These are phyloP conservation scores for Scedosporium dehoogii DNA, from an alignment of 2,329 filamentous ascomycete species.

Conservation along the genomic window DNA sequence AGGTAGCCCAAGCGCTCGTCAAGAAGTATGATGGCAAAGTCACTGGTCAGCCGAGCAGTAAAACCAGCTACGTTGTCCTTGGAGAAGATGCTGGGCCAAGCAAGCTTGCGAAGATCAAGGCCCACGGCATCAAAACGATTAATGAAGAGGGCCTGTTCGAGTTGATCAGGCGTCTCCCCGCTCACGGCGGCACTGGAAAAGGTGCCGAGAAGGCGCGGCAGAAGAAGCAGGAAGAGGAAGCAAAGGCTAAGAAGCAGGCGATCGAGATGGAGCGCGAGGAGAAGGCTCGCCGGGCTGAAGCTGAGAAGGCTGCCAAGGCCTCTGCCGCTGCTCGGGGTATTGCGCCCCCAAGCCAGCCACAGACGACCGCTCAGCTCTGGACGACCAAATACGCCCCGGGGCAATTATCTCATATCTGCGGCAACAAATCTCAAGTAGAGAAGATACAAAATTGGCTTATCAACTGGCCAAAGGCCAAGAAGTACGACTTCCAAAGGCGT, in stretches of 20 bases:
- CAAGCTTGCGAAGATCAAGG: slow-evolving; percentile 78
- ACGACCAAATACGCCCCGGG: slow-evolving; percentile 93
- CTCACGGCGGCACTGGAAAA: slow-evolving; percentile 78
- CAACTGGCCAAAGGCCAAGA: slow-evolving; percentile 69
- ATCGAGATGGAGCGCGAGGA: slow-evolving; percentile 82
- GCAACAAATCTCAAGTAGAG: slow-evolving; percentile 85
- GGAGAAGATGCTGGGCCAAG: slow-evolving; percentile 86
- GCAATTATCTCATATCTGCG: slow-evolving; percentile 78
- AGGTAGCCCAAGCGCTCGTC: slow-evolving; percentile 75
- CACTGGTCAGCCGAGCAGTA: slow-evolving; percentile 74
- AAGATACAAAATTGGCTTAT: slow-evolving; percentile 82
- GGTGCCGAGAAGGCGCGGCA: slow-evolving; percentile 77
- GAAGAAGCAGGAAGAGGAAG: slow-evolving; percentile 76
- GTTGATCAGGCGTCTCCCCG: slow-evolving; percentile 70
- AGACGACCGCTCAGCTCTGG: slow-evolving; percentile 62
- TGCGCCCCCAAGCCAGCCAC: slow-evolving; percentile 25
- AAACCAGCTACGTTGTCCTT: slow-evolving; percentile 88
- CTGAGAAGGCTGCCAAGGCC: slow-evolving; percentile 38
- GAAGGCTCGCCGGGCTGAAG: slow-evolving; percentile 42
- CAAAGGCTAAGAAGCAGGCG: slow-evolving; percentile 70
- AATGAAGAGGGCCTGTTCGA: slow-evolving; percentile 87
- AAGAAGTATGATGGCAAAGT: slow-evolving; percentile 94
- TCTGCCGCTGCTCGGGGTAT: slow-evolving; percentile 22
- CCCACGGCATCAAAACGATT: slow-evolving; percentile 78
- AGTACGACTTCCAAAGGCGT: slow-evolving; percentile 69